These are phyloP conservation scores for Trametes cubensis DNA, from an alignment of 768 basidiomycete species.

Conservation along the genomic window DNA sequence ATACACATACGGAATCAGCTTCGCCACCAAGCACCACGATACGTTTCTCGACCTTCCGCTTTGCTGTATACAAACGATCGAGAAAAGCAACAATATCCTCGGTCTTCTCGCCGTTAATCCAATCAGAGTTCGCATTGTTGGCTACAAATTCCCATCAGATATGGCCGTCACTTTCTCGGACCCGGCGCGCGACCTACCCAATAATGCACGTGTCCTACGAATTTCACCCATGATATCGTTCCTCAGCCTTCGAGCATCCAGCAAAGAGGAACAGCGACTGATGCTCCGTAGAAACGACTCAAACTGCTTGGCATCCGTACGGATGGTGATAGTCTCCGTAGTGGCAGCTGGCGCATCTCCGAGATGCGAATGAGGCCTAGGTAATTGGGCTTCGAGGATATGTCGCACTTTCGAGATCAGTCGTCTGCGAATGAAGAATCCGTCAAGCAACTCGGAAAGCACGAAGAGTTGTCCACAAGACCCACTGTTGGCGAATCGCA, in stretches of 20 bases:
- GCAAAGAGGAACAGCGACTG: slow-evolving; percentile 72
- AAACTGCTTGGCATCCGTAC: slow-evolving; percentile 81
- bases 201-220: slow-evolving; percentile 69
- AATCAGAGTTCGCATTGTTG: slow-evolving; percentile 84
- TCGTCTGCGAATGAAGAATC: slow-evolving; percentile 52
- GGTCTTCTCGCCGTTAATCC: slow-evolving; percentile 84
- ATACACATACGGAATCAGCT: slow-evolving; percentile 56
- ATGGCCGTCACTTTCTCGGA: not conserved
- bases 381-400: slow-evolving; percentile 79
- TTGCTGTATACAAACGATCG: slow-evolving; percentile 87
- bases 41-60: slow-evolving; percentile 82
- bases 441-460: slow-evolving; percentile 36
- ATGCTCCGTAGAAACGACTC: slow-evolving; percentile 91
- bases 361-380: slow-evolving; percentile 50
- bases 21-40: slow-evolving; percentile 79
- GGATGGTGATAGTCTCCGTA: slow-evolving; percentile 77
- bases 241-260: slow-evolving; percentile 88
- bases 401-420: slow-evolving; percentile 87
- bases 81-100: slow-evolving; percentile 87
- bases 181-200: slow-evolving; percentile 50
- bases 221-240: slow-evolving; percentile 95
- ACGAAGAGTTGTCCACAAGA: slow-evolving; percentile 47
- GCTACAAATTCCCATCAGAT: slow-evolving; percentile 43
- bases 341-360: slow-evolving; percentile 44
- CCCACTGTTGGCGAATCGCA: slow-evolving; percentile 69